A percentile compares a stretch with the other conserved stretches of the same genome.
These are phyloP conservation scores for Exserohilum rostratum DNA, from an alignment of 2,329 filamentous ascomycete species.

Conservation along the genomic window DNA sequence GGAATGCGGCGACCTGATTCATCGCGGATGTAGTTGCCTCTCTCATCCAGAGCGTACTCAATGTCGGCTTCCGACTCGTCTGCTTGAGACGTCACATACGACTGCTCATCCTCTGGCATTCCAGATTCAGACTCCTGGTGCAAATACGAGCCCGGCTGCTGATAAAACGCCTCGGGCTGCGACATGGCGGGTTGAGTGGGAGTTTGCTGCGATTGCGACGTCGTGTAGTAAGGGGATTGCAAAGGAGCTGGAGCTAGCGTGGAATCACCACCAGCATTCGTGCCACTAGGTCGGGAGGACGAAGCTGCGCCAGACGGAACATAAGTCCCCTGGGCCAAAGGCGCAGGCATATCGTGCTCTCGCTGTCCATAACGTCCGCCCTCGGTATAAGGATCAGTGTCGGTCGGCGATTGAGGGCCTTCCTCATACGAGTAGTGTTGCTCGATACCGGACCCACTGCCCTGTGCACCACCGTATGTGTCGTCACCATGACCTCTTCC, in stretches of 20 bases:
- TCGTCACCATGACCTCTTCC: slow-evolving; percentile 45
- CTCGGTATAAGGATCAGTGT: slow-evolving; percentile 68
- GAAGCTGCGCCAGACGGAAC: slow-evolving; percentile 39
- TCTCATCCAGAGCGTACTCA: slow-evolving; percentile 46
- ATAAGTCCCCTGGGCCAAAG: slow-evolving; percentile 43
- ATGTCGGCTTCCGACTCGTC: slow-evolving; percentile 47
- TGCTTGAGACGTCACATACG: slow-evolving; percentile 44
- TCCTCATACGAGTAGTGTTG: slow-evolving; percentile 59
- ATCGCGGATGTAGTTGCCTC: slow-evolving; percentile 47
- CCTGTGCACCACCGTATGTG: slow-evolving; percentile 36
- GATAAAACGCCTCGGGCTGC: slow-evolving; percentile 47
- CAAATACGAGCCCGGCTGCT: slow-evolving; percentile 47
- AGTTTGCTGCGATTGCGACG: slow-evolving; percentile 30
- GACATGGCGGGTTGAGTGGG: slow-evolving; percentile 33
- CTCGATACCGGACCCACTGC: slow-evolving; percentile 44
- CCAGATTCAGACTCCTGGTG: slow-evolving; percentile 32
- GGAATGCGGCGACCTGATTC: slow-evolving; percentile 44
- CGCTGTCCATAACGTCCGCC: slow-evolving; percentile 32
- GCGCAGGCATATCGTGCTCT: slow-evolving; percentile 40
- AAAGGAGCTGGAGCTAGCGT: slow-evolving; percentile 35
- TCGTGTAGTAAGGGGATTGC: slow-evolving; percentile 28
- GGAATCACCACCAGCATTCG: slow-evolving; percentile 27
- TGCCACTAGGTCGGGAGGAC: slow-evolving; percentile 24
- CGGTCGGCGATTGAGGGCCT: slow-evolving; percentile 58
- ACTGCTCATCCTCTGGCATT: slow-evolving; percentile 44